Conservation (phyloP, 257 asterid species). For the Sherardia arvensis region DNA sequence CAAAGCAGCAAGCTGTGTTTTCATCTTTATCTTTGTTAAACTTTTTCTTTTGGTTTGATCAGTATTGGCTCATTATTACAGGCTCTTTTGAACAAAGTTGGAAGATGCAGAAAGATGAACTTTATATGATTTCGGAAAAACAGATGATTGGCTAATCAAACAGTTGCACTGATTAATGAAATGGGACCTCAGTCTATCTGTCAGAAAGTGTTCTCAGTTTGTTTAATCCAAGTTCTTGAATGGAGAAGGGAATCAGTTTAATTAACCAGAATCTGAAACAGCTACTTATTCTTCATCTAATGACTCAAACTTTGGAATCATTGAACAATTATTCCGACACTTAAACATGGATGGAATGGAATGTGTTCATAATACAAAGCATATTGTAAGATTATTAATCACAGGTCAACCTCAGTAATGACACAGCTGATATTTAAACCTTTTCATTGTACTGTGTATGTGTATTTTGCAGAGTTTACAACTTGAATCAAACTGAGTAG, state of each 20-base stretch:
- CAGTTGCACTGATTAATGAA: conserved; percentile 16
- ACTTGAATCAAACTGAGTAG: not conserved
- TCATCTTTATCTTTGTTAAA: conserved; percentile 29
- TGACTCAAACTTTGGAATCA: conserved; percentile 48
- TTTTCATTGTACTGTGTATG: not conserved
- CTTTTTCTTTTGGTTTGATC: conserved; percentile 4
- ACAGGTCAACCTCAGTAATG: conserved; percentile 40
- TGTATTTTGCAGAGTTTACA: not conserved
- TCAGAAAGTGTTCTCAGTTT: conserved; percentile 13
- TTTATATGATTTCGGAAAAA: conserved; percentile 25
- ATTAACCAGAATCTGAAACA: conserved; percentile 25
- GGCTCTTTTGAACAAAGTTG: conserved; percentile 25
- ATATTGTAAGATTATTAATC: conserved; percentile 23
- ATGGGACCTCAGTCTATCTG: conserved; percentile 45
- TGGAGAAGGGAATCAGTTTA: not conserved
- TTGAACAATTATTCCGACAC: conserved; percentile 39
- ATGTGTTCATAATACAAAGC: conserved; percentile 33
- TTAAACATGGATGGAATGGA: conserved; percentile 56
- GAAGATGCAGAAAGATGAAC: conserved; percentile 17
- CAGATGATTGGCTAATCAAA: conserved; percentile 36
- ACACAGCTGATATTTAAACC: not conserved
- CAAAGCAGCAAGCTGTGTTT: conserved; percentile 17
- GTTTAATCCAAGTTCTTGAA: conserved; percentile 6
- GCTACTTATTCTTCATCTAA: conserved; percentile 27
- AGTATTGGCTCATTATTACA: conserved; percentile 19